phyloP scores from a whole-genome alignment of 1,284 basidiomycete genomes.

The Anthracocystis setariae region DNA sequence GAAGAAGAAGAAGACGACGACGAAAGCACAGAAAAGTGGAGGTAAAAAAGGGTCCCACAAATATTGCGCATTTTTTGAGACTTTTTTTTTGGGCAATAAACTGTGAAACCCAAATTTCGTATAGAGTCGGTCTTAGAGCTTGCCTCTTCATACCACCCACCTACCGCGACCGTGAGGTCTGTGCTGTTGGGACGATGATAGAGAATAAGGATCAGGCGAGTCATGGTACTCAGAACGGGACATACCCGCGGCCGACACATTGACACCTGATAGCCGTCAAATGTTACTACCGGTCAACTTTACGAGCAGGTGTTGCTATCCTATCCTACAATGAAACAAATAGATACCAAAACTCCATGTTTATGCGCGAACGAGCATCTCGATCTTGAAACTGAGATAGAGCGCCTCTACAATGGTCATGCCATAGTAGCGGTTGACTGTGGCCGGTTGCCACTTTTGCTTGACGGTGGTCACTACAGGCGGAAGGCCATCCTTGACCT shows the following conservation, averaged over 20 bases:
- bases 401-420: conserved; percentile 45
- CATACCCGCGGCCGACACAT: no score
- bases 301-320: background rate
- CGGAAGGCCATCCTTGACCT: conserved; percentile 4
- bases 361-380: conserved; percentile 34
- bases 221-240: no score
- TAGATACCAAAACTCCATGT: background rate
- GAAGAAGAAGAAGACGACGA: no score
- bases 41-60: background rate
- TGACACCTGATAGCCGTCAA: no score
- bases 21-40: background rate
- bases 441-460: conserved; percentile 45
- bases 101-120: no score
- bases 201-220: no score
- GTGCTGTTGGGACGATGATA: no score
- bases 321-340: background rate
- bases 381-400: conserved; percentile 42
- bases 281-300: no score
- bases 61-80: background rate
- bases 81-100: no score
- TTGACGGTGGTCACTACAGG: conserved; percentile 2
- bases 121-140: no score
- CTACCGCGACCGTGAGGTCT: no score
- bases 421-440: conserved; percentile 27
- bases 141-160: no score